phyloP scores from a whole-genome alignment of 1,284 basidiomycete species.

The Sphagnurus paluster region DNA sequence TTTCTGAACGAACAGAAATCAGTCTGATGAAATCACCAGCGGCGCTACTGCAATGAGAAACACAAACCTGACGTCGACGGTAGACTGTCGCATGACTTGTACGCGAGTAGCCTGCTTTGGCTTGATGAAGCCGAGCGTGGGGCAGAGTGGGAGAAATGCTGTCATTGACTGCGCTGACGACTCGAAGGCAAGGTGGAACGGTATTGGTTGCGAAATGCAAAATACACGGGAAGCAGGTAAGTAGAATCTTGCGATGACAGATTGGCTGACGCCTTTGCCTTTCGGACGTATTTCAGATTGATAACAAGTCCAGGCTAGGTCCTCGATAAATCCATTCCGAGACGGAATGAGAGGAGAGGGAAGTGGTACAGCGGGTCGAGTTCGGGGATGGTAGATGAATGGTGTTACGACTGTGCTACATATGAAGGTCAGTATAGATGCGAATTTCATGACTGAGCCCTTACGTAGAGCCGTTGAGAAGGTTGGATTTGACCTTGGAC shows the following conservation, averaged over 20 bases:
- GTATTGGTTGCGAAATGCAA: constrained; percentile 56
- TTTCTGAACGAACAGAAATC: constrained; percentile 28
- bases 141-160: constrained; percentile 58
- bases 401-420: constrained; percentile 55
- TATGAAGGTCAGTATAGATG: constrained; percentile 1
- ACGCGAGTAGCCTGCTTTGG: constrained; percentile 51
- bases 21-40: background rate
- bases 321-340: constrained; percentile 38
- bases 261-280: constrained; percentile 35
- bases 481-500: constrained; percentile 43
- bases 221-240: constrained; percentile 59
- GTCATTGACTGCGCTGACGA: constrained; percentile 57
- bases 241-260: constrained; percentile 48
- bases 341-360: constrained; percentile 43
- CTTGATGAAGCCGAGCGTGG: constrained; percentile 37
- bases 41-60: background rate
- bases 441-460: constrained; percentile 12
- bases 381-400: constrained; percentile 67
- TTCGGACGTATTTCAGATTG: constrained; percentile 45
- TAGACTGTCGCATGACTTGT: constrained; percentile 63
- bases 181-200: constrained; percentile 62
- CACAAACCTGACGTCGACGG: constrained; percentile 63
- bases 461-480: constrained; percentile 49
- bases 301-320: constrained; percentile 53
- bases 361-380: constrained; percentile 55